Conservation (phyloP, 306 rosid genomes). For the Cicer cuneatum region DNA sequence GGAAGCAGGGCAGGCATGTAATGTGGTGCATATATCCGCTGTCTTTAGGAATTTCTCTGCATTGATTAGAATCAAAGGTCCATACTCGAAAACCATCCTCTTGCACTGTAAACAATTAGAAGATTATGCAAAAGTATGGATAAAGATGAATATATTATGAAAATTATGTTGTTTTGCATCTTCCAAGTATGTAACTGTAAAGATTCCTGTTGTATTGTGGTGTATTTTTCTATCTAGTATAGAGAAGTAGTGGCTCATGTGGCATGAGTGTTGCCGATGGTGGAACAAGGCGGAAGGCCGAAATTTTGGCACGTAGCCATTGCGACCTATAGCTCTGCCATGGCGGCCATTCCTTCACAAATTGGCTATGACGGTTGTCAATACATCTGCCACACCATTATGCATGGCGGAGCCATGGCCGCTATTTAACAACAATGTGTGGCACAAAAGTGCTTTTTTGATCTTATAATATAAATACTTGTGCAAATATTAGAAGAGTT, state of each 20-base stretch:
- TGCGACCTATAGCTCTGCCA: no score
- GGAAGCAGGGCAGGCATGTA: conserved; percentile 66
- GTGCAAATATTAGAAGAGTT: background rate
- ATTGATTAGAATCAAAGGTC: conserved; percentile 64
- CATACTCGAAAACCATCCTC: conserved; percentile 77
- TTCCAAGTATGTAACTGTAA: background rate
- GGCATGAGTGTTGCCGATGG: no score
- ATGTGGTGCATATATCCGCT: conserved; percentile 66
- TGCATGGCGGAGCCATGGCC: no score
- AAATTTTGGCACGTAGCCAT: no score
- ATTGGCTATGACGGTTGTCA: no score
- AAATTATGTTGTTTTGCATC: background rate
- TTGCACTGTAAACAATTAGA: conserved; percentile 71
- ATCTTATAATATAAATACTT: background rate
- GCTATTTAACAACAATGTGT: no score
- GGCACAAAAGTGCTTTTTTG: background rate
- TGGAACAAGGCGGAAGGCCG: no score
- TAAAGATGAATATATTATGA: background rate
- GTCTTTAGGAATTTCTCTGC: conserved; percentile 78
- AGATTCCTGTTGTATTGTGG: background rate
- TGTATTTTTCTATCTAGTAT: no score
- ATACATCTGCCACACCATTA: no score
- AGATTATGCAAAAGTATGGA: background rate
- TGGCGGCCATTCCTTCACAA: no score
- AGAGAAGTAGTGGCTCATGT: no score